phyloP scores from a whole-genome alignment of 148 eudicot genomes.

The Agrostemma githago region DNA sequence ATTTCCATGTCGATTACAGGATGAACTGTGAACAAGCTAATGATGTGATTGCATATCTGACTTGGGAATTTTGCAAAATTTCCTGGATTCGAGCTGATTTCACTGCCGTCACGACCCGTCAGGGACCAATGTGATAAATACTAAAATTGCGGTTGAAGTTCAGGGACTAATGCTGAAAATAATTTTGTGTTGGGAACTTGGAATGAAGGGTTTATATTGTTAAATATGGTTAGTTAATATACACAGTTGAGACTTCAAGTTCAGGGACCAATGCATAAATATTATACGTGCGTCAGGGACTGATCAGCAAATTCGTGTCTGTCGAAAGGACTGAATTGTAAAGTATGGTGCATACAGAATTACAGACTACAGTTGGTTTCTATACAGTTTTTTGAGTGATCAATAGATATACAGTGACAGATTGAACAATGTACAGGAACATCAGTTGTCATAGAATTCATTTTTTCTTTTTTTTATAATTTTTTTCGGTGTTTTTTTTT shows the following conservation, averaged over 20 bases:
- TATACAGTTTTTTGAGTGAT: slow-evolving; percentile 10
- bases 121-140: slow-evolving; percentile 14
- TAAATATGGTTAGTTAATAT: not conserved
- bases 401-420: not conserved
- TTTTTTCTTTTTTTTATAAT: slow-evolving; percentile 9
- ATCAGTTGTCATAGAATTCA: slow-evolving; percentile 20
- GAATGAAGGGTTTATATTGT: slow-evolving; percentile 1
- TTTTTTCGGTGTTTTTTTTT: not conserved
- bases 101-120: slow-evolving; percentile 2
- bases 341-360: slow-evolving; percentile 11
- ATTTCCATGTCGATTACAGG: slow-evolving; percentile 18
- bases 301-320: not conserved
- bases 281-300: slow-evolving; percentile 15
- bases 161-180: slow-evolving; percentile 1
- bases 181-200: not conserved
- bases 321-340: slow-evolving; percentile 4
- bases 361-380: not conserved
- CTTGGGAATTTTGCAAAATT: not conserved
- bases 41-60: slow-evolving; percentile 16
- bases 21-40: slow-evolving; percentile 16
- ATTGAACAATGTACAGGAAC: slow-evolving; percentile 23
- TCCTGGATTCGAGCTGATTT: not conserved
- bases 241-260: slow-evolving; percentile 9
- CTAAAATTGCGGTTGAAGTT: slow-evolving; percentile 19
- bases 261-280: slow-evolving; percentile 11